These are phyloP conservation scores for Termitomyces sp. DNA, from an alignment of 768 basidiomycete species.

Conservation along the genomic window DNA sequence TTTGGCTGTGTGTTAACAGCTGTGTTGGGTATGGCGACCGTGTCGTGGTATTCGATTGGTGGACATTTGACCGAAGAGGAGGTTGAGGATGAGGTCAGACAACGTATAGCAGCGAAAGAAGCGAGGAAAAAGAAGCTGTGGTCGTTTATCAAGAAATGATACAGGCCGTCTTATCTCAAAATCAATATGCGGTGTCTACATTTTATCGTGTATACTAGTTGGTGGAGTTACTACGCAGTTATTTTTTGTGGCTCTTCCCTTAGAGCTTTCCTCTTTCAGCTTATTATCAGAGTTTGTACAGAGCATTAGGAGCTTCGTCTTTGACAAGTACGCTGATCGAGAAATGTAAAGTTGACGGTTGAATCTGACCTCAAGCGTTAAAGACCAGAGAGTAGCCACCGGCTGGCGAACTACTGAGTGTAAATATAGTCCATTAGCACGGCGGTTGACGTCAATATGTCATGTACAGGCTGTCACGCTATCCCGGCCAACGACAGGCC, in stretches of 20 bases:
- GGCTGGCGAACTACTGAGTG: too few species aligned
- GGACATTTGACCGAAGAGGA: conserved; percentile 72
- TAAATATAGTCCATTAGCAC: too few species aligned
- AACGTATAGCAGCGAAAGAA: conserved; percentile 53
- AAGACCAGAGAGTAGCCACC: too few species aligned
- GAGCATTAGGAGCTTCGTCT: too few species aligned
- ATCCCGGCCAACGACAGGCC: too few species aligned
- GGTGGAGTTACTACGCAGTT: neutral
- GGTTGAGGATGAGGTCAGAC: conserved; percentile 64
- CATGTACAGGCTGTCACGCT: too few species aligned
- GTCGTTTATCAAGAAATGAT: conserved; percentile 1
- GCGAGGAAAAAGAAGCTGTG: conserved; percentile 21
- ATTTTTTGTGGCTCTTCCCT: neutral
- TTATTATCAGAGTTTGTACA: too few species aligned
- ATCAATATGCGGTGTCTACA: neutral
- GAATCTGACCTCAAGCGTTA: too few species aligned
- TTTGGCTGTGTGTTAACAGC: conserved; percentile 76
- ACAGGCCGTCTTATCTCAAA: neutral
- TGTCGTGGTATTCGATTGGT: conserved; percentile 86
- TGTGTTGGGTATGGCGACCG: conserved; percentile 72
- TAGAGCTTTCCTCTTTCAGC: too few species aligned
- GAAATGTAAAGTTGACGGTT: too few species aligned
- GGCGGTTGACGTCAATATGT: too few species aligned
- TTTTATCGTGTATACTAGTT: neutral
- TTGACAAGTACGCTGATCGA: too few species aligned